Conservation (phyloP, 495 filamentous ascomycete species). For the Cryomyces minteri region DNA sequence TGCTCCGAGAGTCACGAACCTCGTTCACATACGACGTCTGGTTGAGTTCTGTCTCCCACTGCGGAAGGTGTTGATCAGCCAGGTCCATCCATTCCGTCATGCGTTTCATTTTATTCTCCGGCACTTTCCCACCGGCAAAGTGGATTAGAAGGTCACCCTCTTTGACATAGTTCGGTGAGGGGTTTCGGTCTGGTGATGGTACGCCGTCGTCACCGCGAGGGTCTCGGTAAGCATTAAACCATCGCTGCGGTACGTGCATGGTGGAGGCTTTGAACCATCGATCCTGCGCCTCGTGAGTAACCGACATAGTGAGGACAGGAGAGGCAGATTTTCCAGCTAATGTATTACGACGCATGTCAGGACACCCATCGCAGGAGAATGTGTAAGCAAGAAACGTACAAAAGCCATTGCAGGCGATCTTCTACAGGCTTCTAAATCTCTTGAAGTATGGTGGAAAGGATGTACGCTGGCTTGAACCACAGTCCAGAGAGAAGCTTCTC, state of each 20-base stretch:
- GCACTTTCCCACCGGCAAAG: background rate
- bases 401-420: constrained; percentile 30
- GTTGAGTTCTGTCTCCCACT: background rate
- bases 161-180: background rate
- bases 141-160: background rate
- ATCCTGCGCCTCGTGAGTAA: no score
- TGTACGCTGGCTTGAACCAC: constrained; percentile 30
- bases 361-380: constrained; percentile 26
- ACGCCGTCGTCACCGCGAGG: background rate
- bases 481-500: constrained; percentile 13
- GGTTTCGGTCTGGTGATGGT: no score
- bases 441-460: background rate
- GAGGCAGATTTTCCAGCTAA: constrained; percentile 36
- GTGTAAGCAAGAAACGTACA: constrained; percentile 34
- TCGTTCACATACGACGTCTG: background rate
- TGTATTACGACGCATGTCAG: constrained; percentile 26
- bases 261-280: background rate
- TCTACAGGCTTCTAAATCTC: constrained; percentile 22
- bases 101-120: background rate
- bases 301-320: constrained; percentile 29
- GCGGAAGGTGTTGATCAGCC: background rate
- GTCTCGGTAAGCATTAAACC: background rate
- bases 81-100: background rate
- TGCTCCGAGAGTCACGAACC: background rate
- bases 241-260: background rate